A percentile compares a stretch with the other conserved stretches of the same genome.
Conservation (phyloP, 2,329 filamentous ascomycete species). For the Beauveria bassiana region DNA sequence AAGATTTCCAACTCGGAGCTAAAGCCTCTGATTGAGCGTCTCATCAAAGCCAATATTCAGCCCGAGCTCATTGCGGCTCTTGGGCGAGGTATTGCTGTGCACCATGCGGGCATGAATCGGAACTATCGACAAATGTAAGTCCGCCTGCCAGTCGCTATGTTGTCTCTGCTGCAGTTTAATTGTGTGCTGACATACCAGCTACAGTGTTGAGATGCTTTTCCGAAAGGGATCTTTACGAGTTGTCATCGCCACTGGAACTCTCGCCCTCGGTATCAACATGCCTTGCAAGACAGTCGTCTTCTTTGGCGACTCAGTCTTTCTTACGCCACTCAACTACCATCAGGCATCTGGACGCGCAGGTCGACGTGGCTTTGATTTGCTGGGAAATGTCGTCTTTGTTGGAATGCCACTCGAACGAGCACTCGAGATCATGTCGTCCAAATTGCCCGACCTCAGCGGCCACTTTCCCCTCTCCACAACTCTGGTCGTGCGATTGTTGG, state of each 20-base stretch:
- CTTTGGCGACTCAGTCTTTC: conserved; percentile 61
- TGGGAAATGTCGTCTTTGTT: conserved; percentile 77
- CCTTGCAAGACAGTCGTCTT: conserved; percentile 78
- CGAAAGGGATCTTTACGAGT: conserved; percentile 63
- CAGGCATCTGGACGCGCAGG: conserved; percentile 72
- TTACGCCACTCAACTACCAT: conserved; percentile 69
- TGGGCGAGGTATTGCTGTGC: conserved; percentile 62
- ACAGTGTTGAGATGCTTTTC: conserved; percentile 63
- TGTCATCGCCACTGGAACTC: conserved; percentile 67
- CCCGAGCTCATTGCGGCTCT: conserved; percentile 53
- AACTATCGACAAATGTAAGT: conserved; percentile 60
- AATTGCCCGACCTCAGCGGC: conserved; percentile 64
- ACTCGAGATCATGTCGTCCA: conserved; percentile 62
- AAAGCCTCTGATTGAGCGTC: conserved; percentile 40
- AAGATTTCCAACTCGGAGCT: conserved; percentile 53
- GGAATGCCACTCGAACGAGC: conserved; percentile 53
- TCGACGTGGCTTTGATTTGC: conserved; percentile 69
- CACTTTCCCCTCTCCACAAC: conserved; percentile 74
- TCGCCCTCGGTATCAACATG: conserved; percentile 76
- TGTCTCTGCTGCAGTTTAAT: background rate
- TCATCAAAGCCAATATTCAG: conserved; percentile 42
- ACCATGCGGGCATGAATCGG: conserved; percentile 74
- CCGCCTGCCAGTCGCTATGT: too few relatives aligned
- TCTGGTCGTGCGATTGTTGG: conserved; percentile 60
- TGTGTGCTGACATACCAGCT: conserved; percentile 2